Evolutionary conservation across 2,329 filamentous ascomycete genomes (phyloP).

Genomic region (Colletotrichum sp.): DNA sequence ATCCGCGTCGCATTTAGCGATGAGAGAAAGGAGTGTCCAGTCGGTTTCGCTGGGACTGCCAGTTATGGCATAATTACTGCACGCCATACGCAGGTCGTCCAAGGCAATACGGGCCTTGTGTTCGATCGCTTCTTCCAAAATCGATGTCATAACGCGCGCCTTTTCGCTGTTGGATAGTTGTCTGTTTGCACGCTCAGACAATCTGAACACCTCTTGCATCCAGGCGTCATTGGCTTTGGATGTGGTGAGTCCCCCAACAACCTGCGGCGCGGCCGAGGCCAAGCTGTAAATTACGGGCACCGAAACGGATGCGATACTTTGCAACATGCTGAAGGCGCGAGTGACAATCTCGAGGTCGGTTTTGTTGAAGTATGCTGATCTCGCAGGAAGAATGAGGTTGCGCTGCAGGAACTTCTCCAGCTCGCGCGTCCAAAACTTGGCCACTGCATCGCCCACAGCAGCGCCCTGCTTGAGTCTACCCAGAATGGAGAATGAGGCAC

Average conservation of each 20-base stretch:
- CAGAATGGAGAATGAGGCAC: slow-evolving; percentile 42
- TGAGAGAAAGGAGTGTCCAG: slow-evolving; percentile 46
- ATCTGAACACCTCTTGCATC: slow-evolving; percentile 41
- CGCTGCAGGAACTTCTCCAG: slow-evolving; percentile 54
- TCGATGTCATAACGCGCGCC: slow-evolving; percentile 28
- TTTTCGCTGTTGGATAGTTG: slow-evolving; percentile 22
- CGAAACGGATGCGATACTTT: slow-evolving; percentile 36
- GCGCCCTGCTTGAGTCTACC: slow-evolving; percentile 39
- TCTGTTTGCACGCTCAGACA: slow-evolving; percentile 31
- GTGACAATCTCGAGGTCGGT: slow-evolving; percentile 45
- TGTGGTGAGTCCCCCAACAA: slow-evolving; percentile 39
- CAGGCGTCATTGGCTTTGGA: slow-evolving; percentile 42
- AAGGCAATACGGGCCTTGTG: slow-evolving; percentile 37
- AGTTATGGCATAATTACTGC: slow-evolving; percentile 44
- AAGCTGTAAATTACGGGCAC: slow-evolving; percentile 52
- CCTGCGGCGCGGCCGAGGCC: slow-evolving; percentile 32
- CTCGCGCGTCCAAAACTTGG: slow-evolving; percentile 48
- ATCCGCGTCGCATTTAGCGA: slow-evolving; percentile 52
- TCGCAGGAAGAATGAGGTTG: slow-evolving; percentile 57
- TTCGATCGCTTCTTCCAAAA: slow-evolving; percentile 36
- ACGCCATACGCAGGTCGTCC: slow-evolving; percentile 46
- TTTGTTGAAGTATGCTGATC: slow-evolving; percentile 49
- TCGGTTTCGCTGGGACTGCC: slow-evolving; percentile 33
- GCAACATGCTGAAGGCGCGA: slow-evolving; percentile 43
- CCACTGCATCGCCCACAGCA: slow-evolving; percentile 26